phyloP scores from a whole-genome alignment of 495 filamentous ascomycete species.

The Aspergillus hancockii region DNA sequence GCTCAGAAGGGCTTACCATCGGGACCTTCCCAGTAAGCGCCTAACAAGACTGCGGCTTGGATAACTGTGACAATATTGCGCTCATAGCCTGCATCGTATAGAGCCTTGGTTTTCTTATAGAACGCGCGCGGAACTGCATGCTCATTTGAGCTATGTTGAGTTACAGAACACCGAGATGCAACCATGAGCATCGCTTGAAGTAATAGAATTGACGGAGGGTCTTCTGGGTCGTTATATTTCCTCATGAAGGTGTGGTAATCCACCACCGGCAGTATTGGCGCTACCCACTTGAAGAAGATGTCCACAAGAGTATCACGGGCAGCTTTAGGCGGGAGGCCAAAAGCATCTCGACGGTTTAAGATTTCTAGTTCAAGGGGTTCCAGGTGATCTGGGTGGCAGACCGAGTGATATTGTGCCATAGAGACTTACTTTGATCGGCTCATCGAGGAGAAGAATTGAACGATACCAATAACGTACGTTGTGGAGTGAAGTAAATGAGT shows the following conservation, averaged over 20 bases:
- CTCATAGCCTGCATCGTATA: conserved; percentile 93
- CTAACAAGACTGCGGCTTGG: conserved; percentile 83
- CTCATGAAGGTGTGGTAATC: conserved; percentile 83
- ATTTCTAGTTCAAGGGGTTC: conserved; percentile 89
- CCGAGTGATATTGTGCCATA: conserved; percentile 1
- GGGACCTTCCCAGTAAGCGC: conserved; percentile 93
- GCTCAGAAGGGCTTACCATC: conserved; percentile 54
- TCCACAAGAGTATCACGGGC: conserved; percentile 86
- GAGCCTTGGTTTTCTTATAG: conserved; percentile 87
- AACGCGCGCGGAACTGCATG: conserved; percentile 85
- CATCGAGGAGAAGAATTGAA: neutral
- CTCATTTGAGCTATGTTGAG: conserved; percentile 82
- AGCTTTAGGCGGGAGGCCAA: conserved; percentile 73
- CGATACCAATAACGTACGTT: neutral
- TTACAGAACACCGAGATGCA: conserved; percentile 82
- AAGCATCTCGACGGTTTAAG: conserved; percentile 79
- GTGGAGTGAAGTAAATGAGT: neutral
- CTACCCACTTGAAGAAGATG: conserved; percentile 86
- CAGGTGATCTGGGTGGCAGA: conserved; percentile 32
- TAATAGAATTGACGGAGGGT: conserved; percentile 81
- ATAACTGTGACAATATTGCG: conserved; percentile 89
- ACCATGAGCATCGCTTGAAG: conserved; percentile 83
- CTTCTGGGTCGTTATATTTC: conserved; percentile 77
- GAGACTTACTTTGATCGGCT: neutral
- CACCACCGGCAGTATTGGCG: conserved; percentile 84